These are phyloP conservation scores for Penicillium frequentans DNA, from an alignment of 2,329 filamentous ascomycete genomes.

Conservation along the genomic window DNA sequence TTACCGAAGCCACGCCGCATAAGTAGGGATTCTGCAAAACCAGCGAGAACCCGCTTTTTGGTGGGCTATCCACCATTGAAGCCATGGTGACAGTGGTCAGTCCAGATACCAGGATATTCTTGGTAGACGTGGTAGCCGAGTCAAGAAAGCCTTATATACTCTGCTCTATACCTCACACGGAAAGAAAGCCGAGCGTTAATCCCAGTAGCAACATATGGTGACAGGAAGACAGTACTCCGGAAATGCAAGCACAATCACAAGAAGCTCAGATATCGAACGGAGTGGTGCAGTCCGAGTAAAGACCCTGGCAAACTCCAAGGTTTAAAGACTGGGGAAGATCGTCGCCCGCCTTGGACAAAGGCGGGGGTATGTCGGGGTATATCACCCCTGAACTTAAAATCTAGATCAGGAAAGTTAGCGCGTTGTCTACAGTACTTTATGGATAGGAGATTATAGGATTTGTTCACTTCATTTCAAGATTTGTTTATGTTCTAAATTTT, in stretches of 20 bases:
- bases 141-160: slow-evolving; percentile 3
- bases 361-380: not conserved
- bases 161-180: not conserved
- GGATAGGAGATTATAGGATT: too few species aligned
- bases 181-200: not conserved
- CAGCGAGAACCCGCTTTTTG: slow-evolving; percentile 26
- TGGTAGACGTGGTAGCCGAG: not conserved
- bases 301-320: not conserved
- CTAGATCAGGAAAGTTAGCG: not conserved
- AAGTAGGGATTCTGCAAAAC: slow-evolving; percentile 46
- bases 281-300: not conserved
- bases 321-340: not conserved
- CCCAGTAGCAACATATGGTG: not conserved
- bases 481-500: not conserved
- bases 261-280: not conserved
- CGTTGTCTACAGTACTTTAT: too few species aligned
- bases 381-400: not conserved
- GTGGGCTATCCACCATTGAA: slow-evolving; percentile 10
- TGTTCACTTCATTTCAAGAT: too few species aligned
- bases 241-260: not conserved
- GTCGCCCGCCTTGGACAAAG: not conserved
- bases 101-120: not conserved
- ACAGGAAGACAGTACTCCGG: slow-evolving; percentile 23
- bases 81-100: slow-evolving; percentile 14
- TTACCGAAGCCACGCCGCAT: slow-evolving; percentile 46